Evolutionary conservation across 805 yeast genomes (phyloP), one percentile per base, ranked within the genome.

Genomic region (Candida sakaeoensis): DNA sequence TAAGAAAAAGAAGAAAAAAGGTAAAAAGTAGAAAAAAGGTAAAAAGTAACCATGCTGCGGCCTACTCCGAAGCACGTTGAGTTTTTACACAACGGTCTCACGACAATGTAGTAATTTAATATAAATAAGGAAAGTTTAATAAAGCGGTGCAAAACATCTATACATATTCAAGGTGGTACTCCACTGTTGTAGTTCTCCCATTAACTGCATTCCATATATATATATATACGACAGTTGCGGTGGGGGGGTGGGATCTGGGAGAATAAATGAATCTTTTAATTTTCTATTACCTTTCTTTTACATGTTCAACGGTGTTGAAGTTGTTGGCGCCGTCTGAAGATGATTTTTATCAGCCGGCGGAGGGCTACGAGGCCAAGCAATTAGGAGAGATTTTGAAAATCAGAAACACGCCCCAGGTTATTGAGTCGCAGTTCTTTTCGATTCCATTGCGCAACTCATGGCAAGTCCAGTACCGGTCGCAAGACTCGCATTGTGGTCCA

Each of bases 1-100:
- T 7, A 51, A 48, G 24, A 53, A 60, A 50, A 61, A 58, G 45
- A 52, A 52, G 44, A 53, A 53, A 49, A 54, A 53, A 48, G 54
- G 56, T 18, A 56, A 54, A 42, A 55, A 56, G 47, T 48, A 53
- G 16, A 9, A 8, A 8, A 8, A 9, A n/a, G n/a, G n/a, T n/a
- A n/a, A n/a, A n/a, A n/a, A n/a, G n/a, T n/a, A n/a, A n/a, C n/a
- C n/a, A n/a, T n/a, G n/a, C n/a, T n/a, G n/a, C n/a, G n/a, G n/a
- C n/a, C n/a, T n/a, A n/a, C n/a, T n/a, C n/a, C n/a, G n/a, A n/a
- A n/a, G n/a, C n/a, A n/a, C n/a, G n/a, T n/a, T n/a, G n/a, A n/a
- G n/a, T n/a, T n/a, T n/a, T n/a, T n/a, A n/a, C n/a, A n/a, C n/a
- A n/a, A n/a, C n/a, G n/a, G n/a, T n/a, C n/a, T n/a, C n/a, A n/a